Evolutionary conservation across 2,329 filamentous ascomycete species (phyloP).

Genomic region (Thielaviopsis euricoi): DNA sequence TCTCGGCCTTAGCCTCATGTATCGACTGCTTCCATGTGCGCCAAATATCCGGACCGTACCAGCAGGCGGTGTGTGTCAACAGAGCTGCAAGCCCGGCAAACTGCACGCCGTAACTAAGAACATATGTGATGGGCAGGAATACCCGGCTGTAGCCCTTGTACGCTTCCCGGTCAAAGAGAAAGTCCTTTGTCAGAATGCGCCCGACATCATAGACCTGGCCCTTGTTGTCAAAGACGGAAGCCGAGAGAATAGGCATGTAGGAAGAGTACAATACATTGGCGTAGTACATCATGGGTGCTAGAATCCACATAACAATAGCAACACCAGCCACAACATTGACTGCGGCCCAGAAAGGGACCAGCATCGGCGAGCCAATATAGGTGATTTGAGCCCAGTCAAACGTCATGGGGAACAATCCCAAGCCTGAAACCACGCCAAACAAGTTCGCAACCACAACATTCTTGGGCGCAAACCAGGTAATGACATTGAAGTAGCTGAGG

Average conservation of each 20-base stretch:
- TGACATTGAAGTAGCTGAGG: slow-evolving; percentile 73
- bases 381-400: slow-evolving; percentile 89
- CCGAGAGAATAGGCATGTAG: slow-evolving; percentile 75
- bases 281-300: slow-evolving; percentile 69
- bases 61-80: slow-evolving; percentile 65
- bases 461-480: slow-evolving; percentile 77
- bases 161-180: slow-evolving; percentile 59
- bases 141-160: slow-evolving; percentile 72
- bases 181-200: slow-evolving; percentile 61
- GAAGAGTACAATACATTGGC: slow-evolving; percentile 63
- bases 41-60: slow-evolving; percentile 74
- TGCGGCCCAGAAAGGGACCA: slow-evolving; percentile 75
- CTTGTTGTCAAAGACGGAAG: slow-evolving; percentile 72
- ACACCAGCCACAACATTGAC: slow-evolving; percentile 71
- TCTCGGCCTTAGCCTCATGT: slow-evolving; percentile 38
- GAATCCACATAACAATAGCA: slow-evolving; percentile 70
- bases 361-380: slow-evolving; percentile 67
- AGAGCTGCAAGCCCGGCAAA: slow-evolving; percentile 70
- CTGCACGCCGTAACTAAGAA: slow-evolving; percentile 71
- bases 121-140: slow-evolving; percentile 74
- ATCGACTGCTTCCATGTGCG: slow-evolving; percentile 57
- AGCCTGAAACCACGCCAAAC: slow-evolving; percentile 70
- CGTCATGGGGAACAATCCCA: slow-evolving; percentile 70
- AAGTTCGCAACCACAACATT: slow-evolving; percentile 77
- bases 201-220: slow-evolving; percentile 67